Evolutionary conservation across 2,329 filamentous ascomycete genomes (phyloP).

Genomic region (Scolecobasidium constrictum): DNA sequence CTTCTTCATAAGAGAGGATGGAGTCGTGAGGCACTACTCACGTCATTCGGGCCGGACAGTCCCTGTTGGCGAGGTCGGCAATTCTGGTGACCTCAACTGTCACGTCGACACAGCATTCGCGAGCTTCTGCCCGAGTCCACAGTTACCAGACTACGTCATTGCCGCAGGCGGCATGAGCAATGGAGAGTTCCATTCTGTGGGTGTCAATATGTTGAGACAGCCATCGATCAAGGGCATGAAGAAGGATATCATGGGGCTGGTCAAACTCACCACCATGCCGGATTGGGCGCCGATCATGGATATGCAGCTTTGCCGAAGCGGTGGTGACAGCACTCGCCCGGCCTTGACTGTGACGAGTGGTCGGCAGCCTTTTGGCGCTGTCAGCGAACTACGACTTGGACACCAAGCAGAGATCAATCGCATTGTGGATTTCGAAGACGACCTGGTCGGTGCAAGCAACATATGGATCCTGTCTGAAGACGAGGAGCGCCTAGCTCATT

Average conservation of each 20-base stretch:
- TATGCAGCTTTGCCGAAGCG: slow-evolving; percentile 21
- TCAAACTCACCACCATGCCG: slow-evolving; percentile 33
- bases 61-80: not conserved
- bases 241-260: slow-evolving; percentile 5
- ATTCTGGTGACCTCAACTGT: slow-evolving; percentile 56
- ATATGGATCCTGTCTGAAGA: slow-evolving; percentile 4
- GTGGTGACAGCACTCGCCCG: slow-evolving; percentile 16
- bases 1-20: slow-evolving; percentile 82
- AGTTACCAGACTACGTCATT: slow-evolving; percentile 65
- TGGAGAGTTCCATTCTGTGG: slow-evolving; percentile 38
- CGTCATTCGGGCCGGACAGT: slow-evolving; percentile 15
- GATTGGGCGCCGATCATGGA: slow-evolving; percentile 49
- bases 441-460: slow-evolving; percentile 22
- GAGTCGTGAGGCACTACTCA: slow-evolving; percentile 55
- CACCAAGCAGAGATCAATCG: slow-evolving; percentile 24
- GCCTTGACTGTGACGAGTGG: slow-evolving; percentile 23
- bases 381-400: slow-evolving; percentile 33
- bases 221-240: not conserved
- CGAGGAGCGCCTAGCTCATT: not conserved
- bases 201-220: not conserved
- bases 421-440: slow-evolving; percentile 16
- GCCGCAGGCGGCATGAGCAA: slow-evolving; percentile 68
- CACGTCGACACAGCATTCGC: slow-evolving; percentile 77
- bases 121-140: slow-evolving; percentile 49
- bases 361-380: slow-evolving; percentile 29